Evolutionary conservation across 2,329 filamentous ascomycete species (phyloP).

Genomic region (Sarocladiaceae sp.): DNA sequence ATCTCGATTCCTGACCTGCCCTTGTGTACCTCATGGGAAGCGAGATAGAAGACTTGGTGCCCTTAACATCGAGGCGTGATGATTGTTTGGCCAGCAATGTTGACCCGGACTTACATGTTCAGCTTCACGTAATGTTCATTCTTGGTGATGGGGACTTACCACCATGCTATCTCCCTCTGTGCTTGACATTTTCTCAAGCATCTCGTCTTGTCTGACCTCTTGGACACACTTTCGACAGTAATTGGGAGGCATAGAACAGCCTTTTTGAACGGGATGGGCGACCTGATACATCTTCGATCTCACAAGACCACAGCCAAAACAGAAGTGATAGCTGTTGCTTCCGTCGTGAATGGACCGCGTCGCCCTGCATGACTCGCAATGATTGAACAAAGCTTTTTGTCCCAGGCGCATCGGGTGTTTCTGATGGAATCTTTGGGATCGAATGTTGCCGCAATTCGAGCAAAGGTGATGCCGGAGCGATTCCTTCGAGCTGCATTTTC

Average conservation of each 20-base stretch:
- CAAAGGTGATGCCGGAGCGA: conserved; percentile 27
- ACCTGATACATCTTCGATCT: conserved; percentile 22
- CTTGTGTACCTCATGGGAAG: too few relatives aligned
- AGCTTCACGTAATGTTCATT: too few relatives aligned
- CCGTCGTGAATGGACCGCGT: conserved; percentile 18
- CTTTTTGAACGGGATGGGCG: conserved; percentile 17
- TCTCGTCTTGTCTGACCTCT: not conserved
- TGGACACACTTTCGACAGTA: conserved; percentile 25
- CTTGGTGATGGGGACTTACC: too few relatives aligned
- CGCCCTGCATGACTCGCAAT: conserved; percentile 30
- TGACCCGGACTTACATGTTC: too few relatives aligned
- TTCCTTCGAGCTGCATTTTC: too few relatives aligned
- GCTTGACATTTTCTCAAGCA: not conserved
- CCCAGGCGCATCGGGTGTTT: conserved; percentile 24
- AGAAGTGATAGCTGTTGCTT: conserved; percentile 31
- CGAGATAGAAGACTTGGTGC: too few relatives aligned
- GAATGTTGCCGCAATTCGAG: conserved; percentile 29
- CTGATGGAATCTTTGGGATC: conserved; percentile 30
- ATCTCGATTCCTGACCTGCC: too few relatives aligned
- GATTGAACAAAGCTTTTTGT: conserved; percentile 24
- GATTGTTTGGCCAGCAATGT: too few relatives aligned
- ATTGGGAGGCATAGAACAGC: conserved; percentile 24
- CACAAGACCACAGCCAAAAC: conserved; percentile 27
- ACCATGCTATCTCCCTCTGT: not conserved
- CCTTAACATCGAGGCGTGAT: too few relatives aligned